These are phyloP conservation scores for Sporobolomyces phaffii DNA, from an alignment of 768 basidiomycete species.

Conservation along the genomic window DNA sequence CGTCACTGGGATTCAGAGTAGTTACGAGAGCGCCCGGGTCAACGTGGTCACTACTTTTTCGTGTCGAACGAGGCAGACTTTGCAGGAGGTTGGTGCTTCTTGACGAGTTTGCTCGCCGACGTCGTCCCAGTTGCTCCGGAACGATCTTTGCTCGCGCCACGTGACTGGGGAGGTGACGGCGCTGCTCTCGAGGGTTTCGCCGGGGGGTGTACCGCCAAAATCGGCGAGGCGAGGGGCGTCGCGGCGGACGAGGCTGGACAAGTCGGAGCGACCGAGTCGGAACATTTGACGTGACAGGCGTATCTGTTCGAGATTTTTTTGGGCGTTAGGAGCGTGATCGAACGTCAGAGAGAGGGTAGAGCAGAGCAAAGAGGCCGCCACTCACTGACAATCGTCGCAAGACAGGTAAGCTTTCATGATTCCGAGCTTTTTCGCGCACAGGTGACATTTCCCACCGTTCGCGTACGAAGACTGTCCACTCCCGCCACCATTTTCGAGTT, in stretches of 20 bases:
- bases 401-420: slow-evolving; percentile 71
- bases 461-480: no score
- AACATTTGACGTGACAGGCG: slow-evolving; percentile 35
- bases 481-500: neutral
- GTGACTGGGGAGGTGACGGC: neutral
- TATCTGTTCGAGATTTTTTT: neutral
- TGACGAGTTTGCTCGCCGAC: no score
- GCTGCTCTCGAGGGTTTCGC: neutral
- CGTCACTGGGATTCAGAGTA: no score
- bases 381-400: slow-evolving; percentile 81
- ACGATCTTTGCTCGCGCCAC: neutral
- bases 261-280: slow-evolving; percentile 6
- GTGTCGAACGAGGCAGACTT: no score
- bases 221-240: neutral
- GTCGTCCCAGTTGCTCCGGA: no score
- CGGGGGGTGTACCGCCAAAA: neutral
- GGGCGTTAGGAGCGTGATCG: neutral
- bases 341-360: neutral
- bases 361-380: slow-evolving; percentile 52
- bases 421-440: slow-evolving; percentile 73
- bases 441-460: slow-evolving; percentile 55
- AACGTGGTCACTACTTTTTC: no score
- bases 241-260: neutral
- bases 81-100: no score
- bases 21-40: no score